Base-by-base conservation (phyloP, 768 basidiomycete genomes). In the Clavulina sp. region DNA sequence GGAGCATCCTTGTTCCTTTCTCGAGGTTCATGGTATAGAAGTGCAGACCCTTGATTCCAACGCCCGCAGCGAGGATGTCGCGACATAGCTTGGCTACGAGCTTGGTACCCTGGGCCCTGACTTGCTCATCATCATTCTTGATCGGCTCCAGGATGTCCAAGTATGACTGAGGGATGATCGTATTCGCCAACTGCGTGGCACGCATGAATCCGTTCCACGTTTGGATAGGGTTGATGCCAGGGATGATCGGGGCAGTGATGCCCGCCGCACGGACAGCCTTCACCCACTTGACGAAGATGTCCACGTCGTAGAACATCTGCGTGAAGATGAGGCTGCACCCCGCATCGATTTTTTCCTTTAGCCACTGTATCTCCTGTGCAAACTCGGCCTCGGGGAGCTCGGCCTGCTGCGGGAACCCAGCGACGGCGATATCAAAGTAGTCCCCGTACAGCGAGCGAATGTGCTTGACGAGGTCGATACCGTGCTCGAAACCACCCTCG, bases 21-120 rank as follows among this genome's bases (percentile, higher is more conserved):
- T 93, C 89, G 49, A 97, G 69, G 64, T 96, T 97, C 85, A 96
- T 86, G 53, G 93, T 97, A 65, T 97, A 93, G 65, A 93, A 89
- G 64, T 95, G 89, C 51, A 97, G 68, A 4, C 92, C 93, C 41
- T 76, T 77, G 58, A 99, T 84, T 13, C 82, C 91, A 43, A 91
- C 68, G 54, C 77, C 74, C 40, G 77, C 86, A 3, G 72, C 70
- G 53, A 99, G 69, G 59, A 99, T 93, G 59, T 73, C 73, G 53
- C 81, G 72, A 64, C 93, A 97, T 83, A 99, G 85, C 24, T 91
- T 83, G 24, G 85, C 91, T 18, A 99, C 91, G 24, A 96, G 73
- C 65, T 79, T 84, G n/a, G 83, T 97, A 2, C 95, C 95, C 49
- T 93, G 73, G 62, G 80, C 85, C 59, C 87, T 73, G 48, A 96